Percentiles rank a stretch among this genome's conserved stretches.
Conservation (phyloP, 2,329 filamentous ascomycete genomes). For the Calcarisporium arbuscula region DNA sequence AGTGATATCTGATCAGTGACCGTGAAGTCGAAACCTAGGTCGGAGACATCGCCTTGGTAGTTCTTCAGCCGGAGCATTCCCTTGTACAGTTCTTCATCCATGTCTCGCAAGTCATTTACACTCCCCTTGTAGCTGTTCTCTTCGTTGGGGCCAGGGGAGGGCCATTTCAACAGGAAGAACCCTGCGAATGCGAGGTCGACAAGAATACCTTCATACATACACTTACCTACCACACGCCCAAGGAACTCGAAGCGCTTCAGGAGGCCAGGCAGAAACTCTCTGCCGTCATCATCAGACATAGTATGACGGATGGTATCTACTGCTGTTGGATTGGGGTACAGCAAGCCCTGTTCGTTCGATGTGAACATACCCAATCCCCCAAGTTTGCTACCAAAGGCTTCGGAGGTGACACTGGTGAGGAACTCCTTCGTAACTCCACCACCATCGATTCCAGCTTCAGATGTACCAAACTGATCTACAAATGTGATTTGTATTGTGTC, state of each 20-base stretch:
- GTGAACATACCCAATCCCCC: conserved; percentile 56
- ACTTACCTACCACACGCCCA: conserved; percentile 89
- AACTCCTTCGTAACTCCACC: conserved; percentile 98
- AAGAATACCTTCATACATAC: conserved; percentile 92
- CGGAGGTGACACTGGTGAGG: conserved; percentile 76
- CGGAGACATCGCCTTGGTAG: conserved; percentile 66
- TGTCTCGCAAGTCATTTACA: conserved; percentile 86
- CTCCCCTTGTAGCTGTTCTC: conserved; percentile 79
- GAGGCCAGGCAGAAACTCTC: conserved; percentile 50
- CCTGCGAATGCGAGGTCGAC: conserved; percentile 89
- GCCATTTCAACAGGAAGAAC: conserved; percentile 96
- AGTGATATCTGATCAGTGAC: conserved; percentile 63
- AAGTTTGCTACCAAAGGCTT: conserved; percentile 64
- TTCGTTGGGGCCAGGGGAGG: conserved; percentile 59
- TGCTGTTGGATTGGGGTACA: conserved; percentile 81
- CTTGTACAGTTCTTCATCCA: conserved; percentile 86
- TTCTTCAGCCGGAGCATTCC: conserved; percentile 81
- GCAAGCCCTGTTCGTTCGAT: conserved; percentile 76
- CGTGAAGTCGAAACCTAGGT: conserved; percentile 78
- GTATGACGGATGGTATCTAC: conserved; percentile 61
- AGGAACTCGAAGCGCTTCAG: conserved; percentile 82
- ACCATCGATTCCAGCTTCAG: conserved; percentile 92
- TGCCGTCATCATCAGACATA: conserved; percentile 52
- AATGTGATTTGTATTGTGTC: conserved; percentile 97
- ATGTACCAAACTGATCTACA: conserved; percentile 78